Conservation (phyloP, 805 yeast genomes). For the Nematodospora valgi region DNA sequence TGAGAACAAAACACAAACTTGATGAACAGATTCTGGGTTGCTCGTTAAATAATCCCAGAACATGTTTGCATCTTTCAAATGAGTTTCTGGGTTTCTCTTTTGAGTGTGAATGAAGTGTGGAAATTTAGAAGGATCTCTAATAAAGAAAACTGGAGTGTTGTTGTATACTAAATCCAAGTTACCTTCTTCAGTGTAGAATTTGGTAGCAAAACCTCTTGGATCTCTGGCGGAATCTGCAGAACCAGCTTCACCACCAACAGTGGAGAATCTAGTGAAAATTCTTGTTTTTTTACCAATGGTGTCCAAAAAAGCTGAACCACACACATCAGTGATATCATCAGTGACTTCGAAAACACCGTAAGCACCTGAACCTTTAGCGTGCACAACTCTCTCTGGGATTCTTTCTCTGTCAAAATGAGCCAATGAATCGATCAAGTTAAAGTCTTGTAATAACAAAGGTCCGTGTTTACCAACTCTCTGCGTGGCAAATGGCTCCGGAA, state of each 20-base stretch:
- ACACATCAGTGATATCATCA: slow-evolving; percentile 73
- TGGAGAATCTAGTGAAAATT: slow-evolving; percentile 72
- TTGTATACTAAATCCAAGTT: slow-evolving; percentile 81
- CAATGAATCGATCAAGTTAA: slow-evolving; percentile 71
- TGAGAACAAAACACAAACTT: slow-evolving; percentile 67
- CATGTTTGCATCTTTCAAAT: slow-evolving; percentile 75
- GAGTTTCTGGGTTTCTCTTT: slow-evolving; percentile 80
- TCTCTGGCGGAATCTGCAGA: slow-evolving; percentile 83
- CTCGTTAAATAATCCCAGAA: slow-evolving; percentile 80
- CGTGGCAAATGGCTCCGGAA: slow-evolving; percentile 71
- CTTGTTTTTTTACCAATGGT: slow-evolving; percentile 78
- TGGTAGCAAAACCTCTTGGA: slow-evolving; percentile 81
- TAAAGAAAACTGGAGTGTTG: slow-evolving; percentile 82
- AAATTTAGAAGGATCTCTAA: slow-evolving; percentile 82
- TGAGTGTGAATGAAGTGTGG: slow-evolving; percentile 88
- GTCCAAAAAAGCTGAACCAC: slow-evolving; percentile 66
- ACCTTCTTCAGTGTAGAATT: slow-evolving; percentile 81
- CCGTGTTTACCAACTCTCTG: slow-evolving; percentile 76
- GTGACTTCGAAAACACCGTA: slow-evolving; percentile 84
- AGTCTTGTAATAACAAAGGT: slow-evolving; percentile 78
- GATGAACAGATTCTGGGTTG: slow-evolving; percentile 74
- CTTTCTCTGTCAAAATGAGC: slow-evolving; percentile 90
- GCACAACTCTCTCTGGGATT: slow-evolving; percentile 90
- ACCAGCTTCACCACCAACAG: slow-evolving; percentile 84
- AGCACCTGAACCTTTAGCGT: slow-evolving; percentile 93